phyloP scores from a whole-genome alignment of 1,139 yeast species.

The Geotrichum klebahnii region DNA sequence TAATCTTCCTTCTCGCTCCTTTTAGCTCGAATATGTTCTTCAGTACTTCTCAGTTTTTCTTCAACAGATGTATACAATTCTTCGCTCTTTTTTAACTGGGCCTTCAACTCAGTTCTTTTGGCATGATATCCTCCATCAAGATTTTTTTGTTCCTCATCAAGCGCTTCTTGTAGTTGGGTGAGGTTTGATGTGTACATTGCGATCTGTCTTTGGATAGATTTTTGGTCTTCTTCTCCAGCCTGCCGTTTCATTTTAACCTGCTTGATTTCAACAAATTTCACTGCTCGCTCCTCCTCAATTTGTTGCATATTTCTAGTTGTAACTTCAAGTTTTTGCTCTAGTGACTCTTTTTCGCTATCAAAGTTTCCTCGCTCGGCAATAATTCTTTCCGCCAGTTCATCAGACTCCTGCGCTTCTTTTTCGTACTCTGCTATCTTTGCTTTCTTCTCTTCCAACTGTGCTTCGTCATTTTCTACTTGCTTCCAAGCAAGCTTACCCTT shows the following conservation, averaged over 20 bases:
- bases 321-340: slow-evolving; percentile 16
- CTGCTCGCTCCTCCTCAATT: slow-evolving; percentile 2
- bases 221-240: slow-evolving; percentile 12
- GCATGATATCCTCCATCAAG: slow-evolving; percentile 16
- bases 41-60: not conserved
- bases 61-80: not conserved
- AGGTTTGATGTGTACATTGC: not conserved
- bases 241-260: not conserved
- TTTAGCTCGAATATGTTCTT: not conserved
- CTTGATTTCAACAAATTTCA: not conserved
- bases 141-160: slow-evolving; percentile 7
- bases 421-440: not conserved
- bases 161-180: slow-evolving; percentile 1
- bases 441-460: not conserved
- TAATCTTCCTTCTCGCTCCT: slow-evolving; percentile 25
- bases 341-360: slow-evolving; percentile 13
- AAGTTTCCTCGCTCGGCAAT: slow-evolving; percentile 11
- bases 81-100: not conserved
- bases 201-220: slow-evolving; percentile 5
- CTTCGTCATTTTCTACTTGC: slow-evolving; percentile 8
- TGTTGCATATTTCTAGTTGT: not conserved
- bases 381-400: slow-evolving; percentile 8
- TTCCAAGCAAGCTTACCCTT: slow-evolving; percentile 17
- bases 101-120: not conserved
- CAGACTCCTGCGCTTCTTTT: slow-evolving; percentile 13